Base-by-base conservation (phyloP, 306 rosid genomes). In the Gastrolobium villosum region DNA sequence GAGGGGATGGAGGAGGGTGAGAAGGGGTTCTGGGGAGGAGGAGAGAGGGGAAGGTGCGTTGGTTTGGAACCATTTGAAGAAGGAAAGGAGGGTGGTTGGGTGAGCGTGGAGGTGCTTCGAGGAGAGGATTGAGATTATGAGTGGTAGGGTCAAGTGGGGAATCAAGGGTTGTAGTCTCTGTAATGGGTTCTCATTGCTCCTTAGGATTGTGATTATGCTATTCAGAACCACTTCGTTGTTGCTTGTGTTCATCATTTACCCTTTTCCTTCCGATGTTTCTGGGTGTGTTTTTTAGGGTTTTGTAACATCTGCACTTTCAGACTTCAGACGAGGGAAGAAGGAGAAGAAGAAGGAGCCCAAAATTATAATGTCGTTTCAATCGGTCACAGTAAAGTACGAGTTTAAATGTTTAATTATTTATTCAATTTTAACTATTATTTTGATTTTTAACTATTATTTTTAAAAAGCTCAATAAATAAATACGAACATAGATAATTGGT, bases 1-100 rank as follows among this genome's bases (percentile, higher is more conserved):
- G 81, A 94, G 94, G 26, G 84, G 73, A 9, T 90, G 96, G 70
- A 94, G 88, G 79, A 94, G 79, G 32, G 85, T 53, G 85, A 94
- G 85, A 36, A 94, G 91, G 2, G 87, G 84, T 0, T 81, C 59
- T 0, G 98, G 98, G 59, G 71, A 49, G 14, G 40, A 52, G 66
- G 85, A 35, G 75, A 92, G 87, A 2, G 85, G 6, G 0, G 93
- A 6, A 3, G 97, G 94, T 0, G 82, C 60, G 52, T 87, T 84
- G 2, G 65, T 6, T 48, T 86, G 93, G 67, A 87, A 73, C 87
- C 89, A 86, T n/a, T 75, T 79, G 92, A 85, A 92, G 81, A 92
- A 88, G 53, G 84, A 70, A 45, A 94, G 30, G 63, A 90, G 96
- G 1, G 86, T 7, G 7, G 53, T 2, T 39, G 94, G 94, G 2